Evolutionary conservation across 139 green algal species (phyloP).

Genomic region (Microglena sp.): DNA sequence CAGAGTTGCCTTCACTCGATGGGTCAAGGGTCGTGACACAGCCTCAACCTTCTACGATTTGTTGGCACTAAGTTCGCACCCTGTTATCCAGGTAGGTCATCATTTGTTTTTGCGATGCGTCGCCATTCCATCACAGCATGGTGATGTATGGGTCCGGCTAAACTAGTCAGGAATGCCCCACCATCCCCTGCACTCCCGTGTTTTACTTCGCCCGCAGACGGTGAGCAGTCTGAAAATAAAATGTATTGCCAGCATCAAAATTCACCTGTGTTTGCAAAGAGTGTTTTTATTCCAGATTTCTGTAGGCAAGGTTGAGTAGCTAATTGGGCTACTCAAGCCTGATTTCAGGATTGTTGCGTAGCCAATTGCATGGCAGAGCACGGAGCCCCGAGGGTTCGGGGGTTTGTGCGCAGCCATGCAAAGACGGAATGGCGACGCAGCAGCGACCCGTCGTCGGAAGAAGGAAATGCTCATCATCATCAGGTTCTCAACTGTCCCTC

Average conservation of each 20-base stretch:
- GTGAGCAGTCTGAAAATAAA: too few relatives aligned
- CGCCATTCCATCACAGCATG: too few relatives aligned
- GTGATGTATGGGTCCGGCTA: too few relatives aligned
- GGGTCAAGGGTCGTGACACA: conserved; percentile 1
- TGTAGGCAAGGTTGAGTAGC: too few relatives aligned
- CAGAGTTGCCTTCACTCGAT: conserved; percentile 11
- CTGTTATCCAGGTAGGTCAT: conserved; percentile 5
- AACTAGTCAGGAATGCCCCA: too few relatives aligned
- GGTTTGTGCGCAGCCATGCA: not conserved
- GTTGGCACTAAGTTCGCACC: not conserved
- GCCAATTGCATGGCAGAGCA: not conserved
- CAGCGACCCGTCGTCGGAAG: too few relatives aligned
- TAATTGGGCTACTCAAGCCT: too few relatives aligned
- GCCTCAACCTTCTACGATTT: conserved; percentile 7
- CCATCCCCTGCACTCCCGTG: not conserved
- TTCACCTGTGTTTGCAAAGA: too few relatives aligned
- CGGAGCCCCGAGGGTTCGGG: not conserved
- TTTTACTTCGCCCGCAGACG: too few relatives aligned
- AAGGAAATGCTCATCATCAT: not conserved
- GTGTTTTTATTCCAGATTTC: too few relatives aligned
- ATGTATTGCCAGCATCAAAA: too few relatives aligned
- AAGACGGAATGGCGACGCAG: not conserved
- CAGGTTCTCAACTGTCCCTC: not conserved
- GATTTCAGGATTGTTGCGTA: too few relatives aligned
- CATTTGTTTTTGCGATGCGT: not conserved